These are phyloP conservation scores for Lichtheimia corymbifera DNA, from an alignment of 371 early-diverging fungal species.

Conservation along the genomic window DNA sequence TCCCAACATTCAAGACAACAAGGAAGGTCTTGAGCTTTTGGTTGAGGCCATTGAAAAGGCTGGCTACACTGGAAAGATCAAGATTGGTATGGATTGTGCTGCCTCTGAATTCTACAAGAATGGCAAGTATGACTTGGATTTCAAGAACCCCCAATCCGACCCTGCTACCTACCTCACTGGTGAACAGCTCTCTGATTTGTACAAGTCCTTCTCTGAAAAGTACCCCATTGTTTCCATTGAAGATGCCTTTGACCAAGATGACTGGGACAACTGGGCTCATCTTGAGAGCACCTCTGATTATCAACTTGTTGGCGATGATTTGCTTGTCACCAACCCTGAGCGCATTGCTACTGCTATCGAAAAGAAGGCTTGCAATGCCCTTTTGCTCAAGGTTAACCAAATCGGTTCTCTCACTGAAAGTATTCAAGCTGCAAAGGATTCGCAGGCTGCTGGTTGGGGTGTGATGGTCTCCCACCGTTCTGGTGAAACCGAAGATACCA, in stretches of 20 bases:
- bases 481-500: constrained; percentile 99
- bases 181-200: constrained; percentile 82
- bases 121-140: constrained; percentile 96
- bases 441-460: constrained; percentile 90
- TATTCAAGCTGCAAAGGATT: constrained; percentile 76
- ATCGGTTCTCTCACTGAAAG: constrained; percentile 98
- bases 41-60: constrained; percentile 87
- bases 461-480: constrained; percentile 99
- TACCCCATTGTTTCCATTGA: constrained; percentile 97
- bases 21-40: constrained; percentile 95
- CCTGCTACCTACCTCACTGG: constrained; percentile 72
- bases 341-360: constrained; percentile 90
- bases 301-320: constrained; percentile 99
- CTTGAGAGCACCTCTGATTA: constrained; percentile 67
- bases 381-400: constrained; percentile 99
- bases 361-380: constrained; percentile 93
- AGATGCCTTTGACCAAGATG: constrained; percentile 99
- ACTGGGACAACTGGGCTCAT: constrained; percentile 92
- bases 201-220: constrained; percentile 80
- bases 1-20: constrained; percentile 97
- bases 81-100: constrained; percentile 98
- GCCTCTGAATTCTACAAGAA: constrained; percentile 98
- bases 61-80: constrained; percentile 93
- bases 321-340: constrained; percentile 97
- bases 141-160: constrained; percentile 92